Percentiles rank a stretch among this genome's conserved stretches.
Evolutionary conservation across 345 rosid species (phyloP).

Genomic region (Arabidopsis suecica): DNA sequence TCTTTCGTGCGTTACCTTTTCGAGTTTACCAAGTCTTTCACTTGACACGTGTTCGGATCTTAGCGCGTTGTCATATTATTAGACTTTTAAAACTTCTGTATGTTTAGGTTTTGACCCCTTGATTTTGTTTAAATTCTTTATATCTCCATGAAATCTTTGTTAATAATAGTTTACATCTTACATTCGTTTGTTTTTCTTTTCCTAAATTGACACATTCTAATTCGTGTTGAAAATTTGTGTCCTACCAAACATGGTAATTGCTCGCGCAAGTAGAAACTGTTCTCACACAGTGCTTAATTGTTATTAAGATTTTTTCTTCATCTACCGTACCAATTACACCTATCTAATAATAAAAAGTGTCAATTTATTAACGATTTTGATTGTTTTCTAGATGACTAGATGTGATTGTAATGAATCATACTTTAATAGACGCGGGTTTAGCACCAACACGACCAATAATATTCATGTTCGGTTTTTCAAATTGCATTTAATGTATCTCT

Average conservation of each 20-base stretch:
- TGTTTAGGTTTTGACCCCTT: not conserved
- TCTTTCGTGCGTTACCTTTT: not conserved
- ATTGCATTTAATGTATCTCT: not conserved
- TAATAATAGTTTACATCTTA: not conserved
- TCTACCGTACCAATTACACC: slow-evolving; percentile 1
- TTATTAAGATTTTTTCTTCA: slow-evolving; percentile 12
- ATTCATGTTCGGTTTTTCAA: not conserved
- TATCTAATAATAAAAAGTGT: not conserved
- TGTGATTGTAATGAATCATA: not conserved
- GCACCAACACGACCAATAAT: not conserved
- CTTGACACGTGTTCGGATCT: slow-evolving; percentile 11
- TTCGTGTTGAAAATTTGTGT: slow-evolving; percentile 9
- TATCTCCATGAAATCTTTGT: not conserved
- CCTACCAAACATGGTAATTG: slow-evolving; percentile 13
- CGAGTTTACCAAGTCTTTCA: not conserved
- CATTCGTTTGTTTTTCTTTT: not conserved
- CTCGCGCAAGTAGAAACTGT: not conserved
- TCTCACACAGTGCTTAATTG: not conserved
- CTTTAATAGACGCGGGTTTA: slow-evolving; percentile 14
- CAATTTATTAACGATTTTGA: not conserved
- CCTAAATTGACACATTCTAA: not conserved
- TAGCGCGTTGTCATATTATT: slow-evolving; percentile 13
- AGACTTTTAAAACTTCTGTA: not conserved
- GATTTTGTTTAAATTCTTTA: not conserved
- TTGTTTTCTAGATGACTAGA: not conserved